phyloP scores from a whole-genome alignment of 768 basidiomycete species.

The Boletus tomentosulus region DNA sequence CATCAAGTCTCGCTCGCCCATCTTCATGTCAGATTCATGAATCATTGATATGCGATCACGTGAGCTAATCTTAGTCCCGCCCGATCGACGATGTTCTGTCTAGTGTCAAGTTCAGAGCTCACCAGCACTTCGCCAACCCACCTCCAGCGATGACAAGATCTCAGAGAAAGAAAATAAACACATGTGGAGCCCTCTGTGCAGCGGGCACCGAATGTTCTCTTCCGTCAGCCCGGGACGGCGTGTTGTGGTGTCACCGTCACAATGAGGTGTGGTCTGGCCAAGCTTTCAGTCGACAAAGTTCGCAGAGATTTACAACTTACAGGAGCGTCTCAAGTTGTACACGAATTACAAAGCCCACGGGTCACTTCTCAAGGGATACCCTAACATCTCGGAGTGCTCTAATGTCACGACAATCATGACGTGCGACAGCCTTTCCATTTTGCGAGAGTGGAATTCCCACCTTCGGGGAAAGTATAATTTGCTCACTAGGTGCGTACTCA shows the following conservation, averaged over 20 bases:
- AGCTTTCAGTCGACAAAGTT: not conserved
- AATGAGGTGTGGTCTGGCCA: slow-evolving; percentile 22
- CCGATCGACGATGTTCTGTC: too few species aligned
- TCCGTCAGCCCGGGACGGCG: slow-evolving; percentile 1
- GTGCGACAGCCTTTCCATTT: slow-evolving; percentile 29
- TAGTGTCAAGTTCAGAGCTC: not conserved
- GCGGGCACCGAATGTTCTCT: slow-evolving; percentile 14
- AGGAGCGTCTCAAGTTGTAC: slow-evolving; percentile 37
- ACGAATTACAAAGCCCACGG: slow-evolving; percentile 34
- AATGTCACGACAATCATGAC: slow-evolving; percentile 21
- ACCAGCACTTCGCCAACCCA: not conserved
- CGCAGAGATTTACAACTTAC: not conserved
- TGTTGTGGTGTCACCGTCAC: slow-evolving; percentile 29
- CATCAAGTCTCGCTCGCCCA: too few species aligned
- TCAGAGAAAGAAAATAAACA: slow-evolving; percentile 7
- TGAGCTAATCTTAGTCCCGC: too few species aligned
- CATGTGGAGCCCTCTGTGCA: slow-evolving; percentile 16
- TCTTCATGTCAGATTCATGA: too few species aligned
- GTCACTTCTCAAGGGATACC: slow-evolving; percentile 28
- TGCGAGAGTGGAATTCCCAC: slow-evolving; percentile 32
- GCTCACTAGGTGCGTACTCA: slow-evolving; percentile 27
- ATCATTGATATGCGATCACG: too few species aligned
- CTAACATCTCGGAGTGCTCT: slow-evolving; percentile 25
- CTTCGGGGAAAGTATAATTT: slow-evolving; percentile 32
- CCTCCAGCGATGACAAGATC: slow-evolving; percentile 2